These are phyloP conservation scores for Balansia obtecta DNA, from an alignment of 2,329 filamentous ascomycete species.

Conservation along the genomic window DNA sequence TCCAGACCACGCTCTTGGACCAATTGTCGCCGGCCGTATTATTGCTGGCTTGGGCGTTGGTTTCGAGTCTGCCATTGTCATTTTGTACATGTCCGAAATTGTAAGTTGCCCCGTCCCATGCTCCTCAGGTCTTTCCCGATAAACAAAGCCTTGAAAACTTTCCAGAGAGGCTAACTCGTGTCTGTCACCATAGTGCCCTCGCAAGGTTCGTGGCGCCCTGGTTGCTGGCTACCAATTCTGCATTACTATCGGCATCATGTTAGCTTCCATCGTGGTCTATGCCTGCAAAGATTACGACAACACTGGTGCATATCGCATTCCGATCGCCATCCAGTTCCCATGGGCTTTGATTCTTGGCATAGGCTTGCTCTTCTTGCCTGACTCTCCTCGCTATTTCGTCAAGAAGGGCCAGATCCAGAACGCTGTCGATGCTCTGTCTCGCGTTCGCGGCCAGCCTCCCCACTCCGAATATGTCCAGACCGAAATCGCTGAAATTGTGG, in stretches of 20 bases:
- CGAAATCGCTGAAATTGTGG: conserved; percentile 78
- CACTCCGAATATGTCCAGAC: conserved; percentile 65
- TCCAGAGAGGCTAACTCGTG: background rate
- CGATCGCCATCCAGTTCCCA: conserved; percentile 66
- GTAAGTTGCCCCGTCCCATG: conserved; percentile 21
- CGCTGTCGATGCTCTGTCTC: conserved; percentile 50
- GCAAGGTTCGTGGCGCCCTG: conserved; percentile 63
- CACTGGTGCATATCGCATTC: conserved; percentile 64
- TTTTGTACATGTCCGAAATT: conserved; percentile 82
- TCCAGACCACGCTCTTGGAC: conserved; percentile 35
- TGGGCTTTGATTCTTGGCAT: conserved; percentile 65
- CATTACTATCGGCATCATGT: conserved; percentile 65
- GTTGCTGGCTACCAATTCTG: conserved; percentile 79
- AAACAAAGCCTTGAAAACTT: background rate
- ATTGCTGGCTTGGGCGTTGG: conserved; percentile 68
- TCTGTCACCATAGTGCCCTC: conserved; percentile 31
- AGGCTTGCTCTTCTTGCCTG: conserved; percentile 67
- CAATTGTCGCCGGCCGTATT: conserved; percentile 61
- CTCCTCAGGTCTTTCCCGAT: background rate
- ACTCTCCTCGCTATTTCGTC: conserved; percentile 78
- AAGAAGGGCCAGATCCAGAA: conserved; percentile 58
- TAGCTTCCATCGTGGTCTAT: conserved; percentile 66
- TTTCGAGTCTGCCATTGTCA: conserved; percentile 69
- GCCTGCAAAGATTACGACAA: conserved; percentile 49
- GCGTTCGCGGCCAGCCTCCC: conserved; percentile 60